These are phyloP conservation scores for Apiospora kogelbergensis DNA, from an alignment of 2,329 filamentous ascomycete species.

Conservation along the genomic window DNA sequence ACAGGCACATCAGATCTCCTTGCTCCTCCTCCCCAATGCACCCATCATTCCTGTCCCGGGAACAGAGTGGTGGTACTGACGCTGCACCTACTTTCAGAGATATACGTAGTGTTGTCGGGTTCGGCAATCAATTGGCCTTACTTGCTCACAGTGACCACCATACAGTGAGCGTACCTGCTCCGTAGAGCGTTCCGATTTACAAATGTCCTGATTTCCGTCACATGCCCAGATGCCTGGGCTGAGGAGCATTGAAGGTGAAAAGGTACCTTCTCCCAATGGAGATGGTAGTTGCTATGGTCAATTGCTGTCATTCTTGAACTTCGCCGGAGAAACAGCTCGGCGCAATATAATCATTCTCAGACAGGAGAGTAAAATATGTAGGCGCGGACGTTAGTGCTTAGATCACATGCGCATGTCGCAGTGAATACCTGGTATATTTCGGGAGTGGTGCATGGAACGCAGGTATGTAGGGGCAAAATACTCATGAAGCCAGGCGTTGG, in stretches of 20 bases:
- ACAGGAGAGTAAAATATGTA: neutral
- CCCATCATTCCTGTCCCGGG: neutral
- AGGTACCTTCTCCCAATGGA: neutral
- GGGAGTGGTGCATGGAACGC: neutral
- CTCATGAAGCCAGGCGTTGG: neutral
- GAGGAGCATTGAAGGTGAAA: neutral
- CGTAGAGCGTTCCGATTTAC: neutral
- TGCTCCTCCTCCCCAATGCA: neutral
- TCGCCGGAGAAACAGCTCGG: neutral
- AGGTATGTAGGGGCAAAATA: neutral
- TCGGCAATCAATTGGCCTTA: neutral
- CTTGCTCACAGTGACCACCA: neutral
- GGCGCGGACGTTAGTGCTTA: neutral
- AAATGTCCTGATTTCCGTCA: too few species aligned
- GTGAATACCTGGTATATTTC: neutral
- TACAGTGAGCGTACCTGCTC: neutral
- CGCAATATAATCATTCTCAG: neutral
- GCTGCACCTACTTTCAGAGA: neutral
- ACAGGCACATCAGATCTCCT: neutral
- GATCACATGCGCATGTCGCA: neutral
- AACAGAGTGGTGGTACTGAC: neutral
- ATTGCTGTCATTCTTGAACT: neutral
- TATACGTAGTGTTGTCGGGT: neutral
- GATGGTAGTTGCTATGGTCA: neutral
- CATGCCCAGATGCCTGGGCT: neutral